These are phyloP conservation scores for Haplosporangium gracile DNA, from an alignment of 192 early-diverging fungal species.

Conservation along the genomic window DNA sequence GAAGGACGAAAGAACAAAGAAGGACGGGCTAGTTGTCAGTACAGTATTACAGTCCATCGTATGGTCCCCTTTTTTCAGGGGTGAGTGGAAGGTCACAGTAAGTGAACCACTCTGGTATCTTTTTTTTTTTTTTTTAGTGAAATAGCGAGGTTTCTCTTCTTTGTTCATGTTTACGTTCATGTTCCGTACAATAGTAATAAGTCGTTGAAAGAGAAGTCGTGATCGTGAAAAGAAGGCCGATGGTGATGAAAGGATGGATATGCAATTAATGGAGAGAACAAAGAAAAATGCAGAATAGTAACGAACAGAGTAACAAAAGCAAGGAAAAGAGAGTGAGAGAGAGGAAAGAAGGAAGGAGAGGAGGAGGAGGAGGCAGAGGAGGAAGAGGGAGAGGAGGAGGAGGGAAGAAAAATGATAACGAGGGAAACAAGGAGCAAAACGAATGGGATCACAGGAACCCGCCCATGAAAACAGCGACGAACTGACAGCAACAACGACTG, in stretches of 20 bases:
- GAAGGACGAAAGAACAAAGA: not conserved
- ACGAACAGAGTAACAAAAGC: not conserved
- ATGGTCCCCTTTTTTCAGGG: not conserved
- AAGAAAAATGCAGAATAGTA: not conserved
- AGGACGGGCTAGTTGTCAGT: not conserved
- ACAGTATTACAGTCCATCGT: not conserved
- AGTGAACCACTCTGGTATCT: not conserved
- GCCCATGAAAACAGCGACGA: not conserved
- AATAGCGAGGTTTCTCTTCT: no score
- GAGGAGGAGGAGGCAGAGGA: not conserved
- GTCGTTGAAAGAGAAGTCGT: no score
- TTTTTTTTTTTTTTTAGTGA: no score
- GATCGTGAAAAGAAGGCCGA: not conserved
- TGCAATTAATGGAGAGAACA: conserved; percentile 3
- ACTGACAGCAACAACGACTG: not conserved
- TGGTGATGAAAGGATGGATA: not conserved
- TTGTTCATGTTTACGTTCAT: no score
- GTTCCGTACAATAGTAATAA: no score
- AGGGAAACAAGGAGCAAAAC: conserved; percentile 1
- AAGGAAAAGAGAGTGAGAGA: not conserved
- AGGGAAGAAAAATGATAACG: not conserved
- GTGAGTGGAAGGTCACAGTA: not conserved
- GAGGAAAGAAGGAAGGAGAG: not conserved
- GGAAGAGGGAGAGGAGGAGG: not conserved
- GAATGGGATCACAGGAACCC: not conserved